Conservation (phyloP, 2,329 filamentous ascomycete species). For the Parastagonospora nodorum region DNA sequence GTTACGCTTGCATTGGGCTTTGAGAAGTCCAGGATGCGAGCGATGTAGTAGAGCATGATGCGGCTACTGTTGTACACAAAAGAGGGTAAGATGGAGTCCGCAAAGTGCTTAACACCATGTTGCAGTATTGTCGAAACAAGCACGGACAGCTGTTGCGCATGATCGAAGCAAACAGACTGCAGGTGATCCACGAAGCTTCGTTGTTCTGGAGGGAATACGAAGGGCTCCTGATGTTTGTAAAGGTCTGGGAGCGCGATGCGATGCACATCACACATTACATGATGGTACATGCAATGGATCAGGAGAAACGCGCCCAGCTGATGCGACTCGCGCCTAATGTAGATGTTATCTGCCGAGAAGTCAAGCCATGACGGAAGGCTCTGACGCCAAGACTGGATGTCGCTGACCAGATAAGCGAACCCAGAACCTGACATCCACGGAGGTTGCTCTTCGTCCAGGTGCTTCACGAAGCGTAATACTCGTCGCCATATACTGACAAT, state of each 20-base stretch:
- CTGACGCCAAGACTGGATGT: constrained; percentile 35
- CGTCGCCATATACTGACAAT: constrained; percentile 41
- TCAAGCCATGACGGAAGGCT: constrained; percentile 38
- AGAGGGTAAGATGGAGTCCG: constrained; percentile 38
- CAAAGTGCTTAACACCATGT: constrained; percentile 40
- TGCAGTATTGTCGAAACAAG: constrained; percentile 34
- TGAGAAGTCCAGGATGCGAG: constrained; percentile 31
- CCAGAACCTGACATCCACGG: constrained; percentile 36
- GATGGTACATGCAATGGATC: constrained; percentile 43
- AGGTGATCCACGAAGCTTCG: constrained; percentile 30
- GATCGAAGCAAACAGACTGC: constrained; percentile 37
- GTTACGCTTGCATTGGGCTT: constrained; percentile 33
- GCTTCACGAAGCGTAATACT: constrained; percentile 38
- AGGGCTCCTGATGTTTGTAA: constrained; percentile 38
- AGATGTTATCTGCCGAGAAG: constrained; percentile 41
- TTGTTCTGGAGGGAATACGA: constrained; percentile 32
- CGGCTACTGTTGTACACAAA: constrained; percentile 42
- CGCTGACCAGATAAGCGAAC: constrained; percentile 30
- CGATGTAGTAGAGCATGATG: constrained; percentile 43
- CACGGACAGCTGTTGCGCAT: constrained; percentile 37
- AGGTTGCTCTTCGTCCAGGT: constrained; percentile 37
- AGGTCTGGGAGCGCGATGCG: constrained; percentile 38
- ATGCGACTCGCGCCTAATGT: constrained; percentile 40
- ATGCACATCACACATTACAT: constrained; percentile 39
- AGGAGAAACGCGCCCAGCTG: constrained; percentile 39